Evolutionary conservation across 2,329 filamentous ascomycete species (phyloP), one percentile per base, ranked within the genome.

Genomic region (Delphinella strobiligena): DNA sequence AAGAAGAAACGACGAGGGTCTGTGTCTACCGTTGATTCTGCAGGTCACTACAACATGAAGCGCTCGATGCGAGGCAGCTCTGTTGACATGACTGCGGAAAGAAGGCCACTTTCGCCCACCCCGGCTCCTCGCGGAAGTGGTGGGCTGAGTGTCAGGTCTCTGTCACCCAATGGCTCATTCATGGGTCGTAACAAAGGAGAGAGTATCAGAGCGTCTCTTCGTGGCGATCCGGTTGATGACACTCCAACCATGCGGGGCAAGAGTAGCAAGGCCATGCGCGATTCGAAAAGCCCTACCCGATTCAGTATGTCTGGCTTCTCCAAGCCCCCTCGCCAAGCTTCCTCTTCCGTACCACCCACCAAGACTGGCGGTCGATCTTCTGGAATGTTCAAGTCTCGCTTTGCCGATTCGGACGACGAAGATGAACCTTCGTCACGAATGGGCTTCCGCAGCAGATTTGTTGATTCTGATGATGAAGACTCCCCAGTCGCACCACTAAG

Each of bases 331-430:
- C 40, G 41, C 24, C 33, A 34, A 9, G 17, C 31, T 3, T 19
- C 37, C 3, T 31, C 37, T 27, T 29, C 42, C 11, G n/a, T 34
- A 31, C 37, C 39, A 18, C 17, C 38, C 12, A 31, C 35, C 9
- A 31, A 44, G 3, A 31, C 39, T 4, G 36, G 38, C 10, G 32
- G 35, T 32, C 38, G 18, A 10, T 45, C 31, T 31, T 31, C 35
- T 5, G 48, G 49, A 2, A 46, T 45, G 11, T 60, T 62, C 51
- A 62, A 59, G 44, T 67, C 56, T 77, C 78, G 3, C 75, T 82
- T 86, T 49, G 75, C 66, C 1, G 79, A 85, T 50, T 85, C 81
- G 1, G 85, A 81, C 51, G 80, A 85, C 33, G 63, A 66, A 31
- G 65, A 67, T 7, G 55, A 53, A 9, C 44, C 51, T 9, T 49